Conservation (phyloP, 371 early-diverging fungal species). For the Mortierella sp. region DNA sequence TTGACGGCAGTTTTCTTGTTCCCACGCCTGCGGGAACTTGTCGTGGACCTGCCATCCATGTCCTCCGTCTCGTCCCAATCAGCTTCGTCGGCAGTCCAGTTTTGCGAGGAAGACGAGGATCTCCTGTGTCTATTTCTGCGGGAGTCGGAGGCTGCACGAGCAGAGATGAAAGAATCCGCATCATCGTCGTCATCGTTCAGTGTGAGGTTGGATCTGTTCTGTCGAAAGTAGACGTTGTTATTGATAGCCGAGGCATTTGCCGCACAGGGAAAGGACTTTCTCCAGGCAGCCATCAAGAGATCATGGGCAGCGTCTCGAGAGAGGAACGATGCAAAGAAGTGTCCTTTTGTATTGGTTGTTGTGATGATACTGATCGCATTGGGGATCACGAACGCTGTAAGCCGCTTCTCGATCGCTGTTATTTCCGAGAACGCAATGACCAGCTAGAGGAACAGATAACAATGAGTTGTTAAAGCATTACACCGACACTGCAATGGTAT, state of each 20-base stretch:
- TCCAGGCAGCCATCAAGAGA: constrained; percentile 79
- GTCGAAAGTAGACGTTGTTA: constrained; percentile 23
- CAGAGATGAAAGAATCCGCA: constrained; percentile 41
- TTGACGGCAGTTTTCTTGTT: constrained; percentile 14
- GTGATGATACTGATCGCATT: constrained; percentile 89
- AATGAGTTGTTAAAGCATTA: neutral
- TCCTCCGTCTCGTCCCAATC: constrained; percentile 33
- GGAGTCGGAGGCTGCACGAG: constrained; percentile 27
- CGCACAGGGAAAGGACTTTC: constrained; percentile 57
- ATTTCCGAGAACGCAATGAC: constrained; percentile 88
- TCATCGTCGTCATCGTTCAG: constrained; percentile 40
- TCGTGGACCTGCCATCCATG: constrained; percentile 12
- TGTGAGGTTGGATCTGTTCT: constrained; percentile 28
- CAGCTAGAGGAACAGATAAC: constrained; percentile 57
- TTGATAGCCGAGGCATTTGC: constrained; percentile 24
- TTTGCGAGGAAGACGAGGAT: constrained; percentile 23
- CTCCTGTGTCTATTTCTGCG: constrained; percentile 6
- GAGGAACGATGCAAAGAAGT: constrained; percentile 85
- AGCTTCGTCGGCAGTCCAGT: constrained; percentile 28
- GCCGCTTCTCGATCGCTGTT: constrained; percentile 81
- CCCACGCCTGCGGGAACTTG: constrained; percentile 9
- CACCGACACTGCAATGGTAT: neutral
- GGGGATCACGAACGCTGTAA: constrained; percentile 87
- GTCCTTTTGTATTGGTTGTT: constrained; percentile 53
- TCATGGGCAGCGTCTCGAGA: constrained; percentile 83